Percentiles rank a stretch among this genome's conserved stretches.
These are phyloP conservation scores for Casaregolazyma lundiana DNA, from an alignment of 1,139 yeast species.

Conservation along the genomic window DNA sequence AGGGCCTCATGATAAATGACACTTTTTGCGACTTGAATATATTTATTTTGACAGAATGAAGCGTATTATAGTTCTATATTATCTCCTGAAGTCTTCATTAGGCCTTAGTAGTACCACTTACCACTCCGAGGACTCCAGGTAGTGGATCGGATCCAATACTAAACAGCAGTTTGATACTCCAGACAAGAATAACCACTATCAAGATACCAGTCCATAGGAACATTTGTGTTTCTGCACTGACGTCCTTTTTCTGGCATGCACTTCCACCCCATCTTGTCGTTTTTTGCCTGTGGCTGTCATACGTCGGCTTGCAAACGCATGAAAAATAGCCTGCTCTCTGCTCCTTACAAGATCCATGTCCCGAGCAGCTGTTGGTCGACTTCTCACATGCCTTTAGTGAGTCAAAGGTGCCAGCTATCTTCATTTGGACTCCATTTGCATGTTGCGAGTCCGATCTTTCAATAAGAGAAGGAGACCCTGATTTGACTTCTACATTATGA, in stretches of 20 bases:
- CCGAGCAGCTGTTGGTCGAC: constrained; percentile 53
- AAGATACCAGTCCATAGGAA: constrained; percentile 61
- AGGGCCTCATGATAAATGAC: too few species aligned
- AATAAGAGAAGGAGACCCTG: not conserved
- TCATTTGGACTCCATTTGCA: not conserved
- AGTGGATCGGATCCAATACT: constrained; percentile 55
- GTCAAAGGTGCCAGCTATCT: constrained; percentile 4
- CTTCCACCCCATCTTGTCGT: constrained; percentile 66
- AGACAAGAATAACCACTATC: constrained; percentile 43
- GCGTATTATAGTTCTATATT: not conserved
- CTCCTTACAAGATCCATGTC: constrained; percentile 57
- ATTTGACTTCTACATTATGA: not conserved
- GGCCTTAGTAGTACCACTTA: constrained; percentile 29
- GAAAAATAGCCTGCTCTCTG: constrained; percentile 40
- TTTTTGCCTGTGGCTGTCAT: constrained; percentile 40
- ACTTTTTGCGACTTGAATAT: constrained; percentile 1
- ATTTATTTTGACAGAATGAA: constrained; percentile 5
- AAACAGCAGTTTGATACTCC: constrained; percentile 52
- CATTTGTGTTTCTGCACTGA: constrained; percentile 59
- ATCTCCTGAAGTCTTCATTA: too few species aligned
- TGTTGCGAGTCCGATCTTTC: not conserved
- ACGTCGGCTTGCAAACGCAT: constrained; percentile 55
- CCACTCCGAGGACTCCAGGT: constrained; percentile 65
- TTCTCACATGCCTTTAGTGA: constrained; percentile 51
- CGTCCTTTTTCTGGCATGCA: constrained; percentile 63